Percentiles rank a stretch among this genome's conserved stretches.
Conservation (phyloP, 257 asterid genomes). For the Solanum gracilifrons region DNA sequence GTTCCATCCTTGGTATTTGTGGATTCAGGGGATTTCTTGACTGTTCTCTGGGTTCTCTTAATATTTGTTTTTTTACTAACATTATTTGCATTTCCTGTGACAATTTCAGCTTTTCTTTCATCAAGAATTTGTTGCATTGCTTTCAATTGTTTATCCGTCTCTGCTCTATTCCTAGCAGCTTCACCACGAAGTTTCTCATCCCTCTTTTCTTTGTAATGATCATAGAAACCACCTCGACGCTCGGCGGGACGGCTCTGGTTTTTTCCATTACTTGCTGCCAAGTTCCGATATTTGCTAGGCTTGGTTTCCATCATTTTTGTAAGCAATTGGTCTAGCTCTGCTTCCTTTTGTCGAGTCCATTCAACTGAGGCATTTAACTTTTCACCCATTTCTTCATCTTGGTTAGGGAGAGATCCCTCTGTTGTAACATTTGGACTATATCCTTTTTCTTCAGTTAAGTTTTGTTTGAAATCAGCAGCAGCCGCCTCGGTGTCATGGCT, state of each 20-base stretch:
- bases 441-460: slow-evolving; percentile 24
- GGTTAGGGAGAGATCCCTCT: slow-evolving; percentile 32
- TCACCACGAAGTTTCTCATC: slow-evolving; percentile 64
- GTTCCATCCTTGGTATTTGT: slow-evolving; percentile 45
- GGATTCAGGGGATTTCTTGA: slow-evolving; percentile 32
- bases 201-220: slow-evolving; percentile 63
- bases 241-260: slow-evolving; percentile 46
- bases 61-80: slow-evolving; percentile 30
- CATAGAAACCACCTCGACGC: slow-evolving; percentile 55
- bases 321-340: slow-evolving; percentile 73
- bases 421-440: slow-evolving; percentile 12
- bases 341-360: slow-evolving; percentile 92
- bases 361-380: slow-evolving; percentile 52
- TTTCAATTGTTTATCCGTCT: slow-evolving; percentile 47
- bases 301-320: slow-evolving; percentile 89
- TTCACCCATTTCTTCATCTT: slow-evolving; percentile 29
- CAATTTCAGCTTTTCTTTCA: slow-evolving; percentile 40
- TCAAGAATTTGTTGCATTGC: slow-evolving; percentile 38
- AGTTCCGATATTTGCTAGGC: slow-evolving; percentile 41
- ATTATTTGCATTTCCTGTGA: slow-evolving; percentile 33
- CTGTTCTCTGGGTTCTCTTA: slow-evolving; percentile 56
- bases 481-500: slow-evolving; percentile 15
- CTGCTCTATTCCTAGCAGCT: slow-evolving; percentile 38
- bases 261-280: slow-evolving; percentile 30
- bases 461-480: slow-evolving; percentile 19